A percentile compares a stretch with the other conserved stretches of the same genome.
Evolutionary conservation across 352 stramenopile genomes (phyloP).

Genomic region (Hyaloperonospora brassicae): DNA sequence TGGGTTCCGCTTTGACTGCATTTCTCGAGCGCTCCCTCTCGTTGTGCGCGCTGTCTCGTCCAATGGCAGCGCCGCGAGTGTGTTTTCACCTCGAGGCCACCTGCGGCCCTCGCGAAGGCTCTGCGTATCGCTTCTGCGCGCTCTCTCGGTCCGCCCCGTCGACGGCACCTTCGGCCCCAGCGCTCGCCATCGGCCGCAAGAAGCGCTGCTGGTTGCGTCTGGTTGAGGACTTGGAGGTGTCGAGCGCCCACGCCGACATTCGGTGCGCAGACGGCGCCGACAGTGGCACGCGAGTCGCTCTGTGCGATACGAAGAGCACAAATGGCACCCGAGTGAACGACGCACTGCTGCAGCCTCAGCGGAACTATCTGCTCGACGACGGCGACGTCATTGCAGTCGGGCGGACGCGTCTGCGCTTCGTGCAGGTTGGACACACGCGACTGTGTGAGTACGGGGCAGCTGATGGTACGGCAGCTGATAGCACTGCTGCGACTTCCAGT

Average conservation of each 20-base stretch:
- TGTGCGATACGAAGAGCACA: slow-evolving; percentile 44
- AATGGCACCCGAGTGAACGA: slow-evolving; percentile 57
- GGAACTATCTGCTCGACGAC: slow-evolving; percentile 27
- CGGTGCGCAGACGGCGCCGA: slow-evolving; percentile 5
- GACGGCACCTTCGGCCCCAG: background rate
- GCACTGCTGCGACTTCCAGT: slow-evolving; percentile 1
- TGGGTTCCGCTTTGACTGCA: too few relatives aligned
- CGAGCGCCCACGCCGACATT: slow-evolving; percentile 45
- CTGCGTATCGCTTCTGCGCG: slow-evolving; percentile 11
- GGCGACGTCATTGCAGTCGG: slow-evolving; percentile 42
- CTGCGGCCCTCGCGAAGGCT: slow-evolving; percentile 18
- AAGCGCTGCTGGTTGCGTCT: slow-evolving; percentile 46
- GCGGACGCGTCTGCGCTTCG: slow-evolving; percentile 30
- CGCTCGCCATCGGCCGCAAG: slow-evolving; percentile 39
- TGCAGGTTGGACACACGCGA: slow-evolving; percentile 17
- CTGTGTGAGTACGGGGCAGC: slow-evolving; percentile 9
- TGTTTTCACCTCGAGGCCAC: slow-evolving; percentile 31
- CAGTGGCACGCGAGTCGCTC: background rate
- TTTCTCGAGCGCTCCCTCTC: too few relatives aligned
- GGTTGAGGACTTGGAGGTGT: slow-evolving; percentile 49
- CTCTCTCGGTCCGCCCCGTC: too few relatives aligned
- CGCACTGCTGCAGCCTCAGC: slow-evolving; percentile 9
- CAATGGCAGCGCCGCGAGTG: background rate
- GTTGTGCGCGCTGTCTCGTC: slow-evolving; percentile 1
- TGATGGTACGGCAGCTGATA: background rate